phyloP scores from a whole-genome alignment of 1,284 basidiomycete genomes.

The Phylloporus sp. region DNA sequence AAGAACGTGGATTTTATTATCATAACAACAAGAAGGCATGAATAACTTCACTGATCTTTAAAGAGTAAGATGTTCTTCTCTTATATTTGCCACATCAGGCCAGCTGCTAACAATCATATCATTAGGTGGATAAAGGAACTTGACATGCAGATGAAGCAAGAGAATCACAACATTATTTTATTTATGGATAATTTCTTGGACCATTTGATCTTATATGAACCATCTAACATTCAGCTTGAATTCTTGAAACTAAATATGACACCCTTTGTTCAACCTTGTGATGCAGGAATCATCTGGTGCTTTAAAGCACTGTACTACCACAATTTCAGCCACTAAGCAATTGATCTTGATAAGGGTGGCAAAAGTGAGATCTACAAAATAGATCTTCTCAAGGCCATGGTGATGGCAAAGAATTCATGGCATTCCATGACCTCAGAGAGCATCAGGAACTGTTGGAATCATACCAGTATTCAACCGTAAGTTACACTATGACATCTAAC shows the following conservation, averaged over 20 bases:
- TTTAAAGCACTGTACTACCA: background rate
- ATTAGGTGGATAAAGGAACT: background rate
- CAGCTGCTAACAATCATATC: background rate
- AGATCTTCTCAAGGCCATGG: background rate
- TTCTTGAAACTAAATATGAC: constrained; percentile 11
- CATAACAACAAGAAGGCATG: background rate
- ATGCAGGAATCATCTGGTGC: constrained; percentile 4
- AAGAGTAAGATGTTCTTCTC: background rate
- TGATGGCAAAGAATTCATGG: background rate
- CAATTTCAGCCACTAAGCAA: background rate
- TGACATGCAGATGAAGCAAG: background rate
- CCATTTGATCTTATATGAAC: background rate
- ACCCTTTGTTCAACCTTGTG: constrained; percentile 3
- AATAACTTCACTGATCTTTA: background rate
- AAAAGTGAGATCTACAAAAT: background rate
- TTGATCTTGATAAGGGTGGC: background rate
- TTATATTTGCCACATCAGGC: too few relatives aligned
- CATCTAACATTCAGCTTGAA: background rate
- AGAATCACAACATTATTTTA: background rate
- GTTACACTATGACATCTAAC: background rate
- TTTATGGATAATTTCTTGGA: constrained; percentile 8
- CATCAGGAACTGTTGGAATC: background rate
- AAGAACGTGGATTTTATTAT: background rate
- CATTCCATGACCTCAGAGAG: background rate
- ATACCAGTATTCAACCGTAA: background rate